Percentiles rank a stretch among this genome's conserved stretches.
Conservation (phyloP, 805 yeast species). For the Ogataea allantospora region DNA sequence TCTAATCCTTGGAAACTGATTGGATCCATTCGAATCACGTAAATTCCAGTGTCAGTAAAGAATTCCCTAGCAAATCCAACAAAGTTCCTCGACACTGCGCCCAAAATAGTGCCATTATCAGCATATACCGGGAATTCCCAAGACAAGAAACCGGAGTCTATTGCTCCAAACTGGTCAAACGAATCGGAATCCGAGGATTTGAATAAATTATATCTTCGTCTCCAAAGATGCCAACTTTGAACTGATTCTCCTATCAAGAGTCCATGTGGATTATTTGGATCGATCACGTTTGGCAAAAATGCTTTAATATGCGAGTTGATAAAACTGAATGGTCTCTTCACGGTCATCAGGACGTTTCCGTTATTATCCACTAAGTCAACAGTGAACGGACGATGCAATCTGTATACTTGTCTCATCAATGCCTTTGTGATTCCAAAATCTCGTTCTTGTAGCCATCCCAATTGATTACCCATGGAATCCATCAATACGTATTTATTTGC, state of each 20-base stretch:
- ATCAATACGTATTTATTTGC: conserved; percentile 74
- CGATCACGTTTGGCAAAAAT: conserved; percentile 51
- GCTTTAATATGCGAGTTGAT: conserved; percentile 87
- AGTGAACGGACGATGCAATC: conserved; percentile 82
- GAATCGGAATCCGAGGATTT: conserved; percentile 39
- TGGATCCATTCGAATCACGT: conserved; percentile 81
- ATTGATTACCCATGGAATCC: conserved; percentile 67
- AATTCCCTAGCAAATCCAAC: conserved; percentile 91
- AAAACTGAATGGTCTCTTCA: conserved; percentile 80
- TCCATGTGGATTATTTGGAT: conserved; percentile 41
- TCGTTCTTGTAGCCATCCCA: conserved; percentile 82
- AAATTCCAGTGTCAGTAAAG: conserved; percentile 93
- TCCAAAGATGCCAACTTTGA: conserved; percentile 95
- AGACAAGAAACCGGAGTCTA: conserved; percentile 83
- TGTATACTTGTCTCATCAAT: conserved; percentile 77
- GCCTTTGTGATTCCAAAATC: conserved; percentile 68
- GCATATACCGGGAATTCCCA: conserved; percentile 81
- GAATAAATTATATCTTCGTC: conserved; percentile 83
- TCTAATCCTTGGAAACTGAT: conserved; percentile 60
- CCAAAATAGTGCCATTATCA: conserved; percentile 57
- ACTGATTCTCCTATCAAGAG: conserved; percentile 75
- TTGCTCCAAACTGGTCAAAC: conserved; percentile 77
- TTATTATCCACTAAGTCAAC: conserved; percentile 67
- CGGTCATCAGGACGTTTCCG: conserved; percentile 60
- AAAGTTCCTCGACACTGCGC: conserved; percentile 88